A percentile compares a stretch with the other conserved stretches of the same genome.
Evolutionary conservation across 2,329 filamentous ascomycete genomes (phyloP).

Genomic region (Cytospora leucostoma): DNA sequence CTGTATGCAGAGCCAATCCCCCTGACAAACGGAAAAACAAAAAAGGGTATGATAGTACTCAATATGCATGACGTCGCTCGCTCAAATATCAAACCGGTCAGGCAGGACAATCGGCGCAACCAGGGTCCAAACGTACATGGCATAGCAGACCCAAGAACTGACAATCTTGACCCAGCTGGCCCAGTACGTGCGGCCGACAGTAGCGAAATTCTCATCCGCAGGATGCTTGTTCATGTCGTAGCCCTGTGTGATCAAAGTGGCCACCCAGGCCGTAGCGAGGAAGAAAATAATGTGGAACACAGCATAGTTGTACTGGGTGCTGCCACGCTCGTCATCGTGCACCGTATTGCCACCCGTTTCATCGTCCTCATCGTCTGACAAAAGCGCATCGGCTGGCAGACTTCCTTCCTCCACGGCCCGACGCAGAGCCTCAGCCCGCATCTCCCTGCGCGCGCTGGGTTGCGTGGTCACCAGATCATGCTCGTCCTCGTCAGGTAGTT

Average conservation of each 20-base stretch:
- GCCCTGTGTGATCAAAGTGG: conserved; percentile 79
- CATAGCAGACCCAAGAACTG: conserved; percentile 95
- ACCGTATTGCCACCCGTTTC: conserved; percentile 63
- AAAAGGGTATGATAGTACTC: conserved; percentile 34
- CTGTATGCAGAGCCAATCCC: conserved; percentile 12
- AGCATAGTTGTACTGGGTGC: conserved; percentile 94
- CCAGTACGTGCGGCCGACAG: conserved; percentile 93
- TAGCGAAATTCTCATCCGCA: conserved; percentile 72
- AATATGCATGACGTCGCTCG: conserved; percentile 38
- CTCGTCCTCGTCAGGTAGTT: conserved; percentile 70
- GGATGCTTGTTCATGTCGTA: conserved; percentile 62
- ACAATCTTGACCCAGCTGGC: conserved; percentile 99
- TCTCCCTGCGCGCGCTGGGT: conserved; percentile 76
- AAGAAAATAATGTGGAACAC: conserved; percentile 98
- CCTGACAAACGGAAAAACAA: conserved; percentile 32
- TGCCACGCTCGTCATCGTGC: conserved; percentile 84
- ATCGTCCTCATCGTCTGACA: conserved; percentile 68
- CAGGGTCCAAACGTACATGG: conserved; percentile 90
- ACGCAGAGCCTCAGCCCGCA: conserved; percentile 88
- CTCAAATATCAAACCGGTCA: conserved; percentile 70
- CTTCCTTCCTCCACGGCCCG: conserved; percentile 91
- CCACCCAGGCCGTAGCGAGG: conserved; percentile 93
- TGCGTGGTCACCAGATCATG: conserved; percentile 89
- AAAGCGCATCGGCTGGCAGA: conserved; percentile 84
- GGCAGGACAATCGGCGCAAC: conserved; percentile 83